A percentile compares a stretch with the other conserved stretches of the same genome.
These are phyloP conservation scores for Rugonectria rugulosa DNA, from an alignment of 2,329 filamentous ascomycete genomes.

Conservation along the genomic window DNA sequence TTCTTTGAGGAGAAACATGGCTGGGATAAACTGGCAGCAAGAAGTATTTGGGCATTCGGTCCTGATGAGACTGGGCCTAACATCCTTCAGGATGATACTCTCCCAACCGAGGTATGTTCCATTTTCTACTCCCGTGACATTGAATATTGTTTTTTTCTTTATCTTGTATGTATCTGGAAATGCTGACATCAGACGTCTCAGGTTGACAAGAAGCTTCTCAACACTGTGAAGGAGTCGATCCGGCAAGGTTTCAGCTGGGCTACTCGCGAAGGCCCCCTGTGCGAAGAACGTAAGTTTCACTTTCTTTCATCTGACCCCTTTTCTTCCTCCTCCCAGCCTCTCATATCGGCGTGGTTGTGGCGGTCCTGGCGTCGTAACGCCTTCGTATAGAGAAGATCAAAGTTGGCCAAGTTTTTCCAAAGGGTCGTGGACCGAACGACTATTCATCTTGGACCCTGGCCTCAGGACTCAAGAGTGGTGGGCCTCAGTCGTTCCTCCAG, in stretches of 20 bases:
- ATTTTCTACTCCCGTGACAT: background rate
- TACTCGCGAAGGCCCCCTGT: constrained; percentile 91
- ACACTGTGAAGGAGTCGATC: constrained; percentile 88
- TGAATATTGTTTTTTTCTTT: background rate
- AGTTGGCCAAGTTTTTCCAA: constrained; percentile 11
- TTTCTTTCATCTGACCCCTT: constrained; percentile 11
- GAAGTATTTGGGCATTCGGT: constrained; percentile 98
- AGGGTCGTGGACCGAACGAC: constrained; percentile 34
- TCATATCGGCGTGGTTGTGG: constrained; percentile 16
- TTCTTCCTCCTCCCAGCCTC: constrained; percentile 1
- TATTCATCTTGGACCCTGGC: constrained; percentile 9
- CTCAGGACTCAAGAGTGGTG: constrained; percentile 24
- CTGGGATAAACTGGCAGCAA: constrained; percentile 92
- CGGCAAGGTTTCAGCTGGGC: constrained; percentile 98
- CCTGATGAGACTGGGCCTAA: constrained; percentile 95
- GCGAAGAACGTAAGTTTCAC: constrained; percentile 85
- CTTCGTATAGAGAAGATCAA: constrained; percentile 10
- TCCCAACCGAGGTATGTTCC: constrained; percentile 77
- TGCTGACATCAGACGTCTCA: constrained; percentile 40
- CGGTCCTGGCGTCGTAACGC: constrained; percentile 5
- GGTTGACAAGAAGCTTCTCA: constrained; percentile 91
- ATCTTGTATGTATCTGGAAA: background rate
- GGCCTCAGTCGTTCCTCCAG: constrained; percentile 25
- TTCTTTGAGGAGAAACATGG: constrained; percentile 98
- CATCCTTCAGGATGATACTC: constrained; percentile 94